These are phyloP conservation scores for Trichoderma afroharzianum DNA, from an alignment of 2,329 filamentous ascomycete genomes.

Conservation along the genomic window DNA sequence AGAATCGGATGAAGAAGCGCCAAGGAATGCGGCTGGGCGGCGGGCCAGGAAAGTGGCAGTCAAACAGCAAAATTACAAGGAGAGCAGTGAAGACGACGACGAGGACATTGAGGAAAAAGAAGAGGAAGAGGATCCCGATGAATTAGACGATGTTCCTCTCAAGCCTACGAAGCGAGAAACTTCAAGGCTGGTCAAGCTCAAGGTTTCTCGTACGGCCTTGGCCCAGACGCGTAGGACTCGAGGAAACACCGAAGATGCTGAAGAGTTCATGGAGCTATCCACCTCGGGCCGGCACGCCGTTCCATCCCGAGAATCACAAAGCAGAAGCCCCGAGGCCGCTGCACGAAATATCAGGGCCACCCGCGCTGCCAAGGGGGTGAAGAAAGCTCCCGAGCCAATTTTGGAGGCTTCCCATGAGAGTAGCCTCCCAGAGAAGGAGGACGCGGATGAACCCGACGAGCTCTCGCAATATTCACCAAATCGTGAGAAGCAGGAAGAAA, in stretches of 20 bases:
- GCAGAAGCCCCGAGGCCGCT: slow-evolving; percentile 53
- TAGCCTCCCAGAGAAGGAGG: slow-evolving; percentile 34
- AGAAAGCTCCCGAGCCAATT: slow-evolving; percentile 46
- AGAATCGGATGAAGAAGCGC: slow-evolving; percentile 39
- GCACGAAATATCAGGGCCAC: slow-evolving; percentile 42
- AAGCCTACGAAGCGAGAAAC: slow-evolving; percentile 26
- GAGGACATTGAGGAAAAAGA: slow-evolving; percentile 27
- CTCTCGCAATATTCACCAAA: slow-evolving; percentile 32
- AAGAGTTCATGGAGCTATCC: slow-evolving; percentile 55
- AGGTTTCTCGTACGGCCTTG: slow-evolving; percentile 32
- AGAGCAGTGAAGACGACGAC: slow-evolving; percentile 41
- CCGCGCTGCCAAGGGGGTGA: slow-evolving; percentile 49
- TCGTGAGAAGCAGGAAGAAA: slow-evolving; percentile 25
- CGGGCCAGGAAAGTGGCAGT: slow-evolving; percentile 46
- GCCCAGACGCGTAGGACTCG: slow-evolving; percentile 46
- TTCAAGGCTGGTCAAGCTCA: slow-evolving; percentile 45
- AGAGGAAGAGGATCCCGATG: slow-evolving; percentile 21
- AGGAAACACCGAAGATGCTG: slow-evolving; percentile 52
- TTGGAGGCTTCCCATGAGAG: slow-evolving; percentile 54
- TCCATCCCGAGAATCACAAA: slow-evolving; percentile 47
- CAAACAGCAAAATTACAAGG: slow-evolving; percentile 45
- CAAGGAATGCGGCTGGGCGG: slow-evolving; percentile 47
- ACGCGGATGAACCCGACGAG: slow-evolving; percentile 38
- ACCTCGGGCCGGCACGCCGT: slow-evolving; percentile 58
- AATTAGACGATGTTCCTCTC: slow-evolving; percentile 26